These are phyloP conservation scores for Nigrospora sphaerica DNA, from an alignment of 2,329 filamentous ascomycete genomes.

Conservation along the genomic window DNA sequence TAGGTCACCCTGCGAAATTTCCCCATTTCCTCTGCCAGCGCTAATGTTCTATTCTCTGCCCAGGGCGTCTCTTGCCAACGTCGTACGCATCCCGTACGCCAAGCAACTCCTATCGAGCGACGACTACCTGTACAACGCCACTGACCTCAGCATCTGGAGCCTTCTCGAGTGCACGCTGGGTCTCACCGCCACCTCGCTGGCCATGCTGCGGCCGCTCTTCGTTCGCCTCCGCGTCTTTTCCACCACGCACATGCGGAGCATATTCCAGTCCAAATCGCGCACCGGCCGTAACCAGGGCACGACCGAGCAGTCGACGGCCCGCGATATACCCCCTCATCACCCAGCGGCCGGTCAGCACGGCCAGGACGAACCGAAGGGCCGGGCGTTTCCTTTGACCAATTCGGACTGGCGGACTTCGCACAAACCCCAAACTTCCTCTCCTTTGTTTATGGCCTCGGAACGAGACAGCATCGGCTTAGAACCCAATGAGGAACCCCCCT, in stretches of 20 bases:
- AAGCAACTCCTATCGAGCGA: constrained; percentile 1
- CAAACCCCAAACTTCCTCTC: not conserved
- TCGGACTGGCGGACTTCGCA: not conserved
- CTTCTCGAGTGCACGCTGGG: constrained; percentile 2
- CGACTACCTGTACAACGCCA: constrained; percentile 6
- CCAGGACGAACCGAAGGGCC: not conserved
- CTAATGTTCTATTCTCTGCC: too few relatives aligned
- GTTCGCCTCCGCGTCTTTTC: not conserved
- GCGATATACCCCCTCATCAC: not conserved
- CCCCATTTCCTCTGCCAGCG: not conserved
- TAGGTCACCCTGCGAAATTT: not conserved
- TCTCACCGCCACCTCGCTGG: constrained; percentile 3
- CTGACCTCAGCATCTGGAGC: constrained; percentile 6
- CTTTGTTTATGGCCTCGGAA: not conserved
- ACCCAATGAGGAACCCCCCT: too few relatives aligned
- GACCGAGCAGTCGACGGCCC: not conserved
- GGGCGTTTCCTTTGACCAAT: not conserved
- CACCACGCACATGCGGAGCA: not conserved
- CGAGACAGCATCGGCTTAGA: too few relatives aligned
- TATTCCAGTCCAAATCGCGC: not conserved
- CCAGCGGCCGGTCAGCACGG: not conserved
- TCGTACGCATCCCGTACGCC: constrained; percentile 6
- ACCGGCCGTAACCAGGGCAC: not conserved
- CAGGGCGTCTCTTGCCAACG: constrained; percentile 6
- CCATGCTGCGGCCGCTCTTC: constrained; percentile 4